Evolutionary conservation across 2,329 filamentous ascomycete genomes (phyloP), one percentile per base, ranked within the genome.

Genomic region (Blastomyces gilchristii): DNA sequence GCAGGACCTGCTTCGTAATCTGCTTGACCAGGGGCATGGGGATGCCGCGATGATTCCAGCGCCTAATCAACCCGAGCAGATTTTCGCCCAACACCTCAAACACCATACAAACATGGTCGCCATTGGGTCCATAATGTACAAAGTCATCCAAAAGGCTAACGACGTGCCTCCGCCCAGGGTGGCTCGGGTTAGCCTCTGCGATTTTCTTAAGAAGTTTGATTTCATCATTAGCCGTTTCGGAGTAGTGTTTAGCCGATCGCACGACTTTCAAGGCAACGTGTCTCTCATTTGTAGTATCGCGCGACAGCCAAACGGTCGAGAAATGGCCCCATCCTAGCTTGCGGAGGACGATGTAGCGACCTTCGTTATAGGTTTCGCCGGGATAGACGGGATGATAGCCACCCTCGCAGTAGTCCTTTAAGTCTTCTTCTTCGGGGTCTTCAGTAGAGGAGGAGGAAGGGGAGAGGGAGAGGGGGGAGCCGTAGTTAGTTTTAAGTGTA

Each of bases 311-410:
- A 69, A 97, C 93, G 43, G 93, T 99, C n/a, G 93, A 97, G 79
- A 97, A 99, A 74, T 97, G 93, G 67, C 94, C 94, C 93, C 93
- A 97, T 69, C 93, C 93, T 61, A 97, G 83, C 81, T 97, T 97
- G 78, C 92, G 89, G 76, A 97, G 89, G 64, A 97, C 87, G 18
- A 92, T 94, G 79, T 99, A 99, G 79, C 90, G 93, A 69, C 91
- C 92, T 75, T 97, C 91, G 76, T 97, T 97, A 84, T 97, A 97
- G 73, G 91, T 89, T 79, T 99, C 94, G 71, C 94, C 94, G 65
- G 97, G 88, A 71, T 86, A 84, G 59, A 99, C 94, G 2, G 94
- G 94, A 74, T 99, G 94, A 77, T 97, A 99, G 65, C 94, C 94
- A 72, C 94, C 94, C 79, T 97, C 97, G 84, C 93, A 97, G 81